phyloP scores from a whole-genome alignment of 768 basidiomycete genomes.

The Chiua virens region DNA sequence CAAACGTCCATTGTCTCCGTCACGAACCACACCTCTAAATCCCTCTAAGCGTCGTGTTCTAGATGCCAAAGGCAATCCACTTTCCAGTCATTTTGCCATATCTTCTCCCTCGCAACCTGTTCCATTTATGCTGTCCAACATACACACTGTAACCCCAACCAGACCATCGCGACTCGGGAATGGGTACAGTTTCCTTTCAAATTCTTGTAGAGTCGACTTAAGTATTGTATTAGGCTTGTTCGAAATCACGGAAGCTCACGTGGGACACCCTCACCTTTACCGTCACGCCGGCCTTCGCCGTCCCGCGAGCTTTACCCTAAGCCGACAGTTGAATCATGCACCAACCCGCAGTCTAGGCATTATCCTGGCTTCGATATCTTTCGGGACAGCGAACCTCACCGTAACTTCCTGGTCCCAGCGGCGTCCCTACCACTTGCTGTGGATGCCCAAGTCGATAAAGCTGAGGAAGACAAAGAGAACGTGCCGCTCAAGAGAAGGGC shows the following conservation, averaged over 20 bases:
- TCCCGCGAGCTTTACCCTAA: conserved; percentile 21
- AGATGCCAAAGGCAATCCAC: conserved; percentile 49
- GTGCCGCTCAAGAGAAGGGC: conserved; percentile 46
- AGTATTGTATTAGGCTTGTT: conserved; percentile 18
- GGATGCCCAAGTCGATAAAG: conserved; percentile 7
- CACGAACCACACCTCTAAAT: conserved; percentile 46
- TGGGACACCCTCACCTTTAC: conserved; percentile 8
- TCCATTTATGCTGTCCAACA: conserved; percentile 32
- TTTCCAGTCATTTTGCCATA: conserved; percentile 25
- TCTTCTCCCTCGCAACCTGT: conserved; percentile 15
- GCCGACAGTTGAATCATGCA: conserved; percentile 39
- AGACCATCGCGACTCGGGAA: conserved; percentile 34
- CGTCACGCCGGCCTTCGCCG: conserved; percentile 14
- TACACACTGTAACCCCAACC: conserved; percentile 27
- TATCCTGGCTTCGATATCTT: conserved; percentile 67
- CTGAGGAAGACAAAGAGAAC: conserved; percentile 61
- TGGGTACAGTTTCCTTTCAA: conserved; percentile 26
- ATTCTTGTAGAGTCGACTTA: conserved; percentile 38
- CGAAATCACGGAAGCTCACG: conserved; percentile 9
- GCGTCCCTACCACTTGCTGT: conserved; percentile 1
- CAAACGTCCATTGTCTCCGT: conserved; percentile 68
- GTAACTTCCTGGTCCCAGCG: conserved; percentile 1
- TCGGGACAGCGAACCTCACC: conserved; percentile 39
- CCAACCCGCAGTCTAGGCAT: conserved; percentile 57
- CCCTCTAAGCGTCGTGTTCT: conserved; percentile 72